phyloP scores from a whole-genome alignment of 2,329 filamentous ascomycete genomes.

The Sclerotinia borealis region DNA sequence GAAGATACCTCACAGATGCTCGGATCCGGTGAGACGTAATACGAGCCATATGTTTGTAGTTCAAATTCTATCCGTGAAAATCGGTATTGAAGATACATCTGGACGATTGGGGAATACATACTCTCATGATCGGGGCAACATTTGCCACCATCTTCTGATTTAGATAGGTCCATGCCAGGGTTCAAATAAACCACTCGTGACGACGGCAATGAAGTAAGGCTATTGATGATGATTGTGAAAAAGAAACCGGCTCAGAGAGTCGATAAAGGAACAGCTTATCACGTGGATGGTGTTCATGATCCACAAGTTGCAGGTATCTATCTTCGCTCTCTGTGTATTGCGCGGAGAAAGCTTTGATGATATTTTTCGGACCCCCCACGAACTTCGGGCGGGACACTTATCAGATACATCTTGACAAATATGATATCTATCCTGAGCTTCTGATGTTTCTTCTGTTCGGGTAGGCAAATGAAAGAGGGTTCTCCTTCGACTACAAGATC shows the following conservation, averaged over 20 bases:
- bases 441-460: neutral
- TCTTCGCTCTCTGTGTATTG: neutral
- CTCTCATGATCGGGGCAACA: neutral
- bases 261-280: neutral
- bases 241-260: neutral
- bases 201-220: neutral
- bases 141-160: neutral
- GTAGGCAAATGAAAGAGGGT: neutral
- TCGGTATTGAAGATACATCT: neutral
- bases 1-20: neutral
- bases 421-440: neutral
- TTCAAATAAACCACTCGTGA: neutral
- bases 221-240: neutral
- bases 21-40: neutral
- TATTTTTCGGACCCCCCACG: neutral
- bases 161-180: neutral
- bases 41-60: neutral
- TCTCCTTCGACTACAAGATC: neutral
- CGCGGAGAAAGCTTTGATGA: neutral
- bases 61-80: neutral
- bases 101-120: neutral
- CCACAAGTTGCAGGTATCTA: neutral
- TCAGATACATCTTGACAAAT: constrained; percentile 1
- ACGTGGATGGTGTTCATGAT: neutral
- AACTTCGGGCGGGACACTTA: neutral